Evolutionary conservation across 331 rosid genomes (phyloP), one percentile per base, ranked within the genome.

Genomic region (Dryas integrifolia): DNA sequence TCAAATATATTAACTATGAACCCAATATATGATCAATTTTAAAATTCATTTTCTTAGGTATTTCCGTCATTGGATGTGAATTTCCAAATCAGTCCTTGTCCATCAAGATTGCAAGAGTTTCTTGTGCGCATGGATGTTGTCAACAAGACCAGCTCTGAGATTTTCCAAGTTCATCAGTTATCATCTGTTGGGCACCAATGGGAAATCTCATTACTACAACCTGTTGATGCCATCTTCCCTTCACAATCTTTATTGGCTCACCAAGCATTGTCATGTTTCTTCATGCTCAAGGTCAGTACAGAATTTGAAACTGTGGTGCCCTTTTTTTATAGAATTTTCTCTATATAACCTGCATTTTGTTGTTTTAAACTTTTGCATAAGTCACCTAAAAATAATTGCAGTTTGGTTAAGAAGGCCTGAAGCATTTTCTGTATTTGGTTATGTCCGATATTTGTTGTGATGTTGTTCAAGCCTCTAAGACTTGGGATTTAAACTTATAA

Each of bases 221-320:
- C 92, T 61, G 89, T 88, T 63, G 92, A 90, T 76, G 66, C 85
- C 41, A 68, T 84, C 69, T 90, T 88, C 74, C 98, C 96, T 86
- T 82, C 90, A 15, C 85, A 85, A 74, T 84, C 88, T 38, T 74
- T 95, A 72, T 71, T 79, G 87, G 84, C 96, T 62, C 95, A 88
- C 79, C 99, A 95, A 82, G 87, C 96, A 71, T 80, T 95, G 75
- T 92, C 99, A 45, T 88, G 96, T 79, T 95, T 92, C 84, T 92
- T 92, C 83, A 78, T 74, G 61, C 88, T 95, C 50, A 88, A 92
- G 99, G 99, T 95, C 77, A 43, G 77, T 80, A 58, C 72, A 76
- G 75, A 72, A 50, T 64, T 72, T 67, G 66, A 41, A 80, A 61
- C 70, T 77, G 77, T 41, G 30, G 66, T 58, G 73, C 53, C 10